Percentiles rank a stretch among this genome's conserved stretches.
Evolutionary conservation across 176 grass and related monocot genomes (phyloP).

Genomic region (Lolium perenne): DNA sequence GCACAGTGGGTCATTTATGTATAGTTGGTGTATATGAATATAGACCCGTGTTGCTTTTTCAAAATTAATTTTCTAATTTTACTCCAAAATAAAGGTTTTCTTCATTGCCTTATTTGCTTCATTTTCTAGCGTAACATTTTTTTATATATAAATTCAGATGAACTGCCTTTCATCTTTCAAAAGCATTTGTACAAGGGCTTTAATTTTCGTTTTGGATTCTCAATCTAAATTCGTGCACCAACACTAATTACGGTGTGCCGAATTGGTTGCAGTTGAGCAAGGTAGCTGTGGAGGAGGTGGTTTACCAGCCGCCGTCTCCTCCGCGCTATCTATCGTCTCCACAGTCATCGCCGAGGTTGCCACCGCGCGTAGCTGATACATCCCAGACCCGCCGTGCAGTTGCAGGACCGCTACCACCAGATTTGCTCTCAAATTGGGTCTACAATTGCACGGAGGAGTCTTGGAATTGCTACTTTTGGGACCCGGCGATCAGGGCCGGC

Average conservation of each 20-base stretch:
- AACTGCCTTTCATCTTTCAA: background rate
- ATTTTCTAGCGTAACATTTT: no score
- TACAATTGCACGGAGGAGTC: background rate
- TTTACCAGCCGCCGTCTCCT: background rate
- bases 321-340: background rate
- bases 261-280: background rate
- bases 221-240: background rate
- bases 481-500: background rate
- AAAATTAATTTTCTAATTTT: no score
- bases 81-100: no score
- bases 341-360: background rate
- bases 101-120: no score
- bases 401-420: background rate
- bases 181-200: background rate
- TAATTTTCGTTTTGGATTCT: background rate
- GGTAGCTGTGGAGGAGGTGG: background rate
- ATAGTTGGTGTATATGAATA: no score
- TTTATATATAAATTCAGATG: no score
- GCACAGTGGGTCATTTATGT: no score
- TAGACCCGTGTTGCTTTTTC: no score
- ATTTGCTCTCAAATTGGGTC: constrained; percentile 6
- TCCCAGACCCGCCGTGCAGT: background rate
- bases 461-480: background rate
- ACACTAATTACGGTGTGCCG: background rate
- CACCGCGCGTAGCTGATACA: background rate